Base-by-base conservation (phyloP, 768 basidiomycete genomes). In the Strobilomyces echinocephalus region DNA sequence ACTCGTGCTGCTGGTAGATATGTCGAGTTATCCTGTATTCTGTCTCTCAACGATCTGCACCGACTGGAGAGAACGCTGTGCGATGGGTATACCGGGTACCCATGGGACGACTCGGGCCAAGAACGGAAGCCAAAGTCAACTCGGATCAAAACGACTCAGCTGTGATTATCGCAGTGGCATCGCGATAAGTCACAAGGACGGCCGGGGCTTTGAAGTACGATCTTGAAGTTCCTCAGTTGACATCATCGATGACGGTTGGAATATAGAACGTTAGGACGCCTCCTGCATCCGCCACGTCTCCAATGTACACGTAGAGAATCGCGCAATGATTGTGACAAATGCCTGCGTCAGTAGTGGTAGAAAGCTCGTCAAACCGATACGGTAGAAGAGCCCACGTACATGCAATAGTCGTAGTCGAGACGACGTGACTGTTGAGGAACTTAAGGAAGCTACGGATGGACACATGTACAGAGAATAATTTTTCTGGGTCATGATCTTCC, bases 251-350 rank as follows among this genome's bases (percentile, higher is more conserved):
- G 36, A 88, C 80, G 1, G 85, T 87, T 40, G 91, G 91, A 48
- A 94, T 84, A 63, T 92, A 94, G 65, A 88, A 93, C 3, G 91
- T 94, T 57, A 94, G 74, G 39, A 94, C 88, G 3, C 90, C 91
- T 42, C 91, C 88, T 0, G 86, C 82, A 52, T 89, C 84, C 5
- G 81, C 80, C 11, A 85, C 77, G 31, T 90, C 85, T 10, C 91
- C 91, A 41, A 93, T 86, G 63, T 93, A 94, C 50, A 93, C 90
- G 58, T 93, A 94, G 47, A 93, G 77, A 59, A 94, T 93, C 54
- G 89, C 76, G 64, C 90, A 93, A 57, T 92, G 87, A 53, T 83
- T 78, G 59, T 85, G 82, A 64, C 91, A 94, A 46, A 94, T 78
- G 63, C 87, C 91, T 94, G 62, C 0, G 24, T 54, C 31, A 41